A percentile compares a stretch with the other conserved stretches of the same genome.
Evolutionary conservation across 1,284 basidiomycete species (phyloP).

Genomic region (Cryptococcus depauperatus): DNA sequence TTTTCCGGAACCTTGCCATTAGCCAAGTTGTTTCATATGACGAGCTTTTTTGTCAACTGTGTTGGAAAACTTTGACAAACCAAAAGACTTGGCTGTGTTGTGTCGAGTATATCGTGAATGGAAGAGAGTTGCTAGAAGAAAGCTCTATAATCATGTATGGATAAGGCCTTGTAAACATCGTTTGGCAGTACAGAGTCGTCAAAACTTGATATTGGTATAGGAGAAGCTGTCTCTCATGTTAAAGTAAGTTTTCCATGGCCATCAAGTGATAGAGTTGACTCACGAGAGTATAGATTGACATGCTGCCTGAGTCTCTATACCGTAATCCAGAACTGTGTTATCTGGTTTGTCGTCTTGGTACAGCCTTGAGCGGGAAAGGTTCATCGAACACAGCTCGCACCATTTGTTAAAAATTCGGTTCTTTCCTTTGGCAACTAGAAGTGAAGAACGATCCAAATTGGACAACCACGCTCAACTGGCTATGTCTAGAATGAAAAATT

Average conservation of each 20-base stretch:
- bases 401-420: conserved; percentile 34
- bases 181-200: not conserved
- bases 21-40: conserved; percentile 26
- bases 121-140: conserved; percentile 21
- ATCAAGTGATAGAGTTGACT: not conserved
- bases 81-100: conserved; percentile 28
- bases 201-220: conserved; percentile 12
- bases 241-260: conserved; percentile 12
- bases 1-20: conserved; percentile 15
- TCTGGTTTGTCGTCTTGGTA: conserved; percentile 33
- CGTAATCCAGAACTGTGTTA: conserved; percentile 25
- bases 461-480: conserved; percentile 29
- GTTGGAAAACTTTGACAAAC: conserved; percentile 28
- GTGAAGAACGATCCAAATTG: conserved; percentile 26
- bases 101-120: conserved; percentile 30
- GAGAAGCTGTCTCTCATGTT: conserved; percentile 30
- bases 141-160: conserved; percentile 40
- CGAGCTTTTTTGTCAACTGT: conserved; percentile 34
- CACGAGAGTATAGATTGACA: conserved; percentile 21
- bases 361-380: no score
- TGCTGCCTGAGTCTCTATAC: conserved; percentile 34
- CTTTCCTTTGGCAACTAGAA: conserved; percentile 35
- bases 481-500: conserved; percentile 29
- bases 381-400: not conserved
- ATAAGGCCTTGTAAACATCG: conserved; percentile 38